Evolutionary conservation across 2,329 filamentous ascomycete genomes (phyloP), one percentile per base, ranked within the genome.

Genomic region (Pseudohalonectria lignicola): DNA sequence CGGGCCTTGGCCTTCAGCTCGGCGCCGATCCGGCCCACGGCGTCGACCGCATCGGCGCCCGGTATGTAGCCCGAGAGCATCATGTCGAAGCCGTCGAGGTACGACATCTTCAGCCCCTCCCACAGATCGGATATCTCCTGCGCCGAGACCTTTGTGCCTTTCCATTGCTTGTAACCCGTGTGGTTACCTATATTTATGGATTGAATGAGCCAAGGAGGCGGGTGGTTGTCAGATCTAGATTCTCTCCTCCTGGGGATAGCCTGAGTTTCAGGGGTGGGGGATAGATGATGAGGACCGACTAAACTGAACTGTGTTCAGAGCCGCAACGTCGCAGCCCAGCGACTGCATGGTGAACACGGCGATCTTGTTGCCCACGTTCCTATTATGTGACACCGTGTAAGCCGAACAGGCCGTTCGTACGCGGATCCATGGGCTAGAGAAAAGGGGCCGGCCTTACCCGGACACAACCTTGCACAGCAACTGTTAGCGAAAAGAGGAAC

Each of bases 351-450:
- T 86, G 54, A 94, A 93, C 1, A 87, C 87, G 31, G 88, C 88
- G 69, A 98, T 94, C 53, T 90, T 94, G 59, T 98, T 98, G 37
- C 92, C 92, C 48, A 98, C 92, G 71, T 95, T 90, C 56, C 92
- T 94, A 57, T 45, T 15, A 30, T 40, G 28, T 28, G 36, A 36
- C 20, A 28, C 5, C 15, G 16, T 18, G 30, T 31, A 3, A 31
- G 13, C 16, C 5, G 9, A 31, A 12, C 12, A 8, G n/a, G n/a
- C n/a, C n/a, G n/a, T 5, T 18, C 16, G 30, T 18, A 3, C 31
- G 8, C 42, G 31, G 20, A 34, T 37, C 44, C 45, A 42, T 44
- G 23, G 36, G 40, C 36, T 36, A 44, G 26, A 38, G 16, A 25
- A 26, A 31, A 30, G 33, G 23, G 28, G 25, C 34, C 33, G 39